Evolutionary conservation across 257 asterid species (phyloP).

Genomic region (Coffea canephora): DNA sequence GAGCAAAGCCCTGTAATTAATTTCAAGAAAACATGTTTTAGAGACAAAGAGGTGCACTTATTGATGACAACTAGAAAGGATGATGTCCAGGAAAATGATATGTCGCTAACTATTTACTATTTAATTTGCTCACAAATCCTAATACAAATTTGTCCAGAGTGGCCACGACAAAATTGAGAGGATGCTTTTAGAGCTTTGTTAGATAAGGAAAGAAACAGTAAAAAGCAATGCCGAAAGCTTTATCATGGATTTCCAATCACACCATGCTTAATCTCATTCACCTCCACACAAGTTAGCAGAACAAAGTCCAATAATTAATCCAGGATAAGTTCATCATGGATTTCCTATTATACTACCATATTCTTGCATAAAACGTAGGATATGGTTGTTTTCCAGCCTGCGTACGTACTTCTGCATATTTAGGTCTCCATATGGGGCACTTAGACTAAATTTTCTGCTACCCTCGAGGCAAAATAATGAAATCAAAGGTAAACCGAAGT

Average conservation of each 20-base stretch:
- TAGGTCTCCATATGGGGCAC: background rate
- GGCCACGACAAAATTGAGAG: background rate
- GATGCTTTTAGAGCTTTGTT: background rate
- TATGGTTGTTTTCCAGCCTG: constrained; percentile 3
- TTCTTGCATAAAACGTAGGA: background rate
- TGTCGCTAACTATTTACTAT: no score
- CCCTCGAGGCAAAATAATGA: background rate
- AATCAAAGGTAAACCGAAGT: background rate
- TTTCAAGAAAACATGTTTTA: no score
- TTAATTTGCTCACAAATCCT: no score
- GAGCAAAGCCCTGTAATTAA: no score
- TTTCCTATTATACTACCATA: background rate
- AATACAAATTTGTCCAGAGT: background rate
- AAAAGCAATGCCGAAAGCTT: background rate
- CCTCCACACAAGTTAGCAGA: no score
- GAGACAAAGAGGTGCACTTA: background rate
- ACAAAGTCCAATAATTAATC: background rate
- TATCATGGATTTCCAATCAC: background rate
- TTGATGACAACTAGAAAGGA: background rate
- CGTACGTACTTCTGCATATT: background rate
- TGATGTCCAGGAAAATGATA: no score
- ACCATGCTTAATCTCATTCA: background rate
- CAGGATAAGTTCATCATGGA: background rate
- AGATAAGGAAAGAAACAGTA: background rate
- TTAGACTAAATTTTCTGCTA: background rate